Conservation (phyloP, 2,329 filamentous ascomycete genomes). For the Xylariaceae sp. region DNA sequence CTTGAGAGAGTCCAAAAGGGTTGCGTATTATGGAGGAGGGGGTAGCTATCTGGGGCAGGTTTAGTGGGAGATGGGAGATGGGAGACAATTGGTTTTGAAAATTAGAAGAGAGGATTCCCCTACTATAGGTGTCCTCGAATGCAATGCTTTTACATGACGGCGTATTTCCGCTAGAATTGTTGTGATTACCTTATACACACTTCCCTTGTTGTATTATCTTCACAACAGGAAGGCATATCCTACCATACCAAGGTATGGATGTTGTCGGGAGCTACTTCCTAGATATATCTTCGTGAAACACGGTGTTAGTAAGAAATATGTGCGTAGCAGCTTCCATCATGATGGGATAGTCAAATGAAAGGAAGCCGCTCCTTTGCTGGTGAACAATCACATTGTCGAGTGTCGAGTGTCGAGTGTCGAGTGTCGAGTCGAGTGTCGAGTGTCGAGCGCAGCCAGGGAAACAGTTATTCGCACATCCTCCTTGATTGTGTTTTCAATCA, state of each 20-base stretch:
- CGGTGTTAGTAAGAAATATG: not conserved
- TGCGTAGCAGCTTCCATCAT: slow-evolving; percentile 1
- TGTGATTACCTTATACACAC: too few relatives aligned
- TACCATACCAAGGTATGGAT: too few relatives aligned
- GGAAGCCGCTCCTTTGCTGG: not conserved
- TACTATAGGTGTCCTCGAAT: not conserved
- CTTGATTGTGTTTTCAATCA: not conserved
- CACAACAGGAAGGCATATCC: not conserved
- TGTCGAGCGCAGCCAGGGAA: too few relatives aligned
- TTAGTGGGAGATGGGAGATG: not conserved
- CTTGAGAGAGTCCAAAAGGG: not conserved
- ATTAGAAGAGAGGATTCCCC: not conserved
- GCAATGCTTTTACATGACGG: not conserved
- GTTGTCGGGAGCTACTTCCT: not conserved
- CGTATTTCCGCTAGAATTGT: too few relatives aligned
- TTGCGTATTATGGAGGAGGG: not conserved
- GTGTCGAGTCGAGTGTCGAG: too few relatives aligned
- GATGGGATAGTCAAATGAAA: not conserved
- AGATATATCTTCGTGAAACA: not conserved
- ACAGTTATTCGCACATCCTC: too few relatives aligned
- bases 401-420: not conserved
- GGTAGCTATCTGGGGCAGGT: too few relatives aligned
- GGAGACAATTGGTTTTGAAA: not conserved
- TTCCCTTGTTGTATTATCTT: not conserved
- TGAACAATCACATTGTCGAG: not conserved